A percentile compares a stretch with the other conserved stretches of the same genome.
These are phyloP conservation scores for Collariella sp. DNA, from an alignment of 495 filamentous ascomycete species.

Conservation along the genomic window DNA sequence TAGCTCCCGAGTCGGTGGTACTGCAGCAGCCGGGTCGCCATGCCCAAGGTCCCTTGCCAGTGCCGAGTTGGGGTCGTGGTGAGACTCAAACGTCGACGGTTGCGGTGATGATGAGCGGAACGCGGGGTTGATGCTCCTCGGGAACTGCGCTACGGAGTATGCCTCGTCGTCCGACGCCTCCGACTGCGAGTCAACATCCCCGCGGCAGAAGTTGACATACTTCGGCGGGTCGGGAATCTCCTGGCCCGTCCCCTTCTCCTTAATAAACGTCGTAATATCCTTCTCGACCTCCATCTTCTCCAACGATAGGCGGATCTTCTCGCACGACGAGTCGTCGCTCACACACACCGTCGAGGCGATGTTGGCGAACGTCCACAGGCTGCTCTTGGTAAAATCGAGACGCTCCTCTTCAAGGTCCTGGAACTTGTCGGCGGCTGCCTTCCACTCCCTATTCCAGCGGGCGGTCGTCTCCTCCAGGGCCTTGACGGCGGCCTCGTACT, in stretches of 20 bases:
- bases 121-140: slow-evolving; percentile 86
- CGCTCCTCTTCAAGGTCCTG: slow-evolving; percentile 98
- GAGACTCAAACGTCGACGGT: slow-evolving; percentile 75
- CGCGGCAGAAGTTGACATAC: slow-evolving; percentile 97
- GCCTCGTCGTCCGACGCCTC: slow-evolving; percentile 75
- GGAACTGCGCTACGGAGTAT: slow-evolving; percentile 92
- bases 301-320: slow-evolving; percentile 89
- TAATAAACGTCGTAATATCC: slow-evolving; percentile 86
- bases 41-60: slow-evolving; percentile 57
- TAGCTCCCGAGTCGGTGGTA: slow-evolving; percentile 45
- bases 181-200: slow-evolving; percentile 74
- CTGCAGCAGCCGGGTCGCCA: slow-evolving; percentile 29
- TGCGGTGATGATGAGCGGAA: slow-evolving; percentile 84
- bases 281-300: slow-evolving; percentile 96
- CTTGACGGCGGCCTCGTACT: slow-evolving; percentile 90
- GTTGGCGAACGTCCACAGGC: slow-evolving; percentile 97
- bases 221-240: slow-evolving; percentile 96
- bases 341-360: slow-evolving; percentile 98
- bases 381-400: slow-evolving; percentile 93
- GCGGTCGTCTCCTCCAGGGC: slow-evolving; percentile 91
- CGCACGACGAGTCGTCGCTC: slow-evolving; percentile 94
- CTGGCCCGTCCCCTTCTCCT: slow-evolving; percentile 78
- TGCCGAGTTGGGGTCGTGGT: slow-evolving; percentile 71
- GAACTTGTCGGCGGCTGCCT: slow-evolving; percentile 96
- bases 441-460: slow-evolving; percentile 97